A percentile compares a stretch with the other conserved stretches of the same genome.
These are phyloP conservation scores for Candida cerambycidarum DNA, from an alignment of 805 yeast genomes.

Conservation along the genomic window DNA sequence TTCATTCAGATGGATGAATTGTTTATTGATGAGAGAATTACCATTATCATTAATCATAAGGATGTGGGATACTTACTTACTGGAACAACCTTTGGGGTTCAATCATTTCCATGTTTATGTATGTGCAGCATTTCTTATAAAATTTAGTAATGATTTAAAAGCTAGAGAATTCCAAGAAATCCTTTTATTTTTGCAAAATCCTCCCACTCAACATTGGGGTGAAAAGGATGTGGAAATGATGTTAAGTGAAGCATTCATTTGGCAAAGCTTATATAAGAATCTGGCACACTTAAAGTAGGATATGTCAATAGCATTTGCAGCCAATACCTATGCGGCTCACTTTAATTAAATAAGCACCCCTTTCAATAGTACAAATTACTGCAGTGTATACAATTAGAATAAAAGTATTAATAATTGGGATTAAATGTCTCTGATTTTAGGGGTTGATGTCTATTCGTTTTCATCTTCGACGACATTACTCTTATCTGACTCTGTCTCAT, in stretches of 20 bases:
- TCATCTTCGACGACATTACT: neutral
- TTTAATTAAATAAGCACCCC: too few species aligned
- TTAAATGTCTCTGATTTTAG: neutral
- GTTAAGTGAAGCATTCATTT: slow-evolving; percentile 92
- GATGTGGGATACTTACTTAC: slow-evolving; percentile 96
- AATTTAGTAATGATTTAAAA: slow-evolving; percentile 77
- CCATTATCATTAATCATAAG: slow-evolving; percentile 75
- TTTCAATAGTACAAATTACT: too few species aligned
- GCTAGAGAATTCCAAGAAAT: slow-evolving; percentile 93
- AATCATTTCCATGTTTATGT: slow-evolving; percentile 94
- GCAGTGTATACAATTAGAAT: too few species aligned
- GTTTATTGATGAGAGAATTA: slow-evolving; percentile 91
- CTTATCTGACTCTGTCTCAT: slow-evolving; percentile 9
- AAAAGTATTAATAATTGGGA: too few species aligned
- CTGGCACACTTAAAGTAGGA: slow-evolving; percentile 68
- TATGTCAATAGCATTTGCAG: neutral
- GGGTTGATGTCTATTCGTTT: neutral
- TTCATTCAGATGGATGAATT: slow-evolving; percentile 98
- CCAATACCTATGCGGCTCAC: slow-evolving; percentile 2
- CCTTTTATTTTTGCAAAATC: slow-evolving; percentile 84
- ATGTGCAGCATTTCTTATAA: slow-evolving; percentile 92
- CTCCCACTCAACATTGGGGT: slow-evolving; percentile 83
- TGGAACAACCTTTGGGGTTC: slow-evolving; percentile 75
- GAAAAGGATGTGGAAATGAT: slow-evolving; percentile 89
- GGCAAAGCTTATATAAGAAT: slow-evolving; percentile 91